Percentiles rank a stretch among this genome's conserved stretches.
Conservation (phyloP, 345 rosid species). For the Arabidopsis suecica region DNA sequence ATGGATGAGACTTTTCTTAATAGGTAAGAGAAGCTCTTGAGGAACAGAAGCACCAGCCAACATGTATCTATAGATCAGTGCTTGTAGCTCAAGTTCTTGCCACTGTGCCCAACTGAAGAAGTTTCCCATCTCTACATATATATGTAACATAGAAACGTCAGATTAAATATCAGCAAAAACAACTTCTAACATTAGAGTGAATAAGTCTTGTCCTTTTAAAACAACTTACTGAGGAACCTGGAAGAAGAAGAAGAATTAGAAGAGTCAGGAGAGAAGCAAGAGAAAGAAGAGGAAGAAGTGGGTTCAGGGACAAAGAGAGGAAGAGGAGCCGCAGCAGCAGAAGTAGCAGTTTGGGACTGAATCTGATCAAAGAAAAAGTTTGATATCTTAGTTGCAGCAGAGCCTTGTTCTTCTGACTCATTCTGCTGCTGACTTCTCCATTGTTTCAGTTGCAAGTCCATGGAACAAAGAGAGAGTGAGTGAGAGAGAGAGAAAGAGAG, state of each 20-base stretch:
- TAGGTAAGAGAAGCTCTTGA: constrained; percentile 66
- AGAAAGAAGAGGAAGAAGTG: constrained; percentile 54
- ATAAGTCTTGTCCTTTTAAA: constrained; percentile 5
- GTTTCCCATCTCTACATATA: constrained; percentile 65
- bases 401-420: constrained; percentile 64
- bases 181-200: constrained; percentile 20
- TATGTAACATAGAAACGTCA: constrained; percentile 6
- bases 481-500: constrained; percentile 40
- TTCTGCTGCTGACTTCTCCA: constrained; percentile 69
- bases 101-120: constrained; percentile 80
- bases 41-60: constrained; percentile 76
- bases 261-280: constrained; percentile 52
- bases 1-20: constrained; percentile 55
- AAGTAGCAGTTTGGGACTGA: constrained; percentile 50
- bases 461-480: constrained; percentile 47
- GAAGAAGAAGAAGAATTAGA: constrained; percentile 45
- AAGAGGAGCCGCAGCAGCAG: constrained; percentile 58
- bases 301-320: constrained; percentile 70
- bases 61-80: constrained; percentile 80
- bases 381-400: constrained; percentile 70
- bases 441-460: constrained; percentile 95
- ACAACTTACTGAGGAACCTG: constrained; percentile 57
- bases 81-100: constrained; percentile 96
- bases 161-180: constrained; percentile 1
- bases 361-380: constrained; percentile 62